Evolutionary conservation across 169 alveolate species (phyloP), one percentile per base, ranked within the genome.

Genomic region (Eimeria tenella): DNA sequence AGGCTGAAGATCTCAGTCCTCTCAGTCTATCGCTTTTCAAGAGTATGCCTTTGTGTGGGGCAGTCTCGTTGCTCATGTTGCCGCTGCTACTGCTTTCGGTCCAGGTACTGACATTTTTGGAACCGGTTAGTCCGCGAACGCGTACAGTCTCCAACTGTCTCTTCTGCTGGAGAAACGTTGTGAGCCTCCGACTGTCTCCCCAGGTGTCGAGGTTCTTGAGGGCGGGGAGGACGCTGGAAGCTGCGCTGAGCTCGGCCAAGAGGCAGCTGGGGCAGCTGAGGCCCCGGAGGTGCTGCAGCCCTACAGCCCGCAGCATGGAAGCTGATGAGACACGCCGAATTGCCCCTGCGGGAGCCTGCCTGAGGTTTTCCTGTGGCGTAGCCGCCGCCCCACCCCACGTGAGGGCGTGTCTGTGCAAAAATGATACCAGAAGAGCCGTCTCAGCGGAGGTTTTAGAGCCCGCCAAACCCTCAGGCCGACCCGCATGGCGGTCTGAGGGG

Each of bases 201-300:
- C 84, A 74, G 63, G 84, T 74, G 19, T 74, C 84, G 6, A 74
- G 25, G 19, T 74, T 52, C n/a, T 19, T 9, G 19, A 74, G 84
- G 17, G 60, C 19, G 5, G 84, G 84, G 21, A 42, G 84, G 9
- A 50, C 25, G 19, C 17, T 11, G 19, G 50, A 17, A 53, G 7
- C 19, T 52, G 42, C 13, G 25, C 84, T 31, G 8, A 74, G 31
- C 84, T 74, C 84, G 0, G 84, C 25, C 21, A 74, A 56, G 56
- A 74, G 56, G 42, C 84, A 74, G 84, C 63, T 42, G 23, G 84
- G 84, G 23, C 84, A 31, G 4, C 6, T 49, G 42, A 74, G 84
- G 31, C 84, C 4, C 62, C 4, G n/a, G 8, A 74, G 62, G 13
- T 49, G 23, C 3, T 9, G 84, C 11, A 74, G 56, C 25, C 84